Percentiles rank a stretch among this genome's conserved stretches.
These are phyloP conservation scores for Postia placenta DNA, from an alignment of 768 basidiomycete genomes.

Conservation along the genomic window DNA sequence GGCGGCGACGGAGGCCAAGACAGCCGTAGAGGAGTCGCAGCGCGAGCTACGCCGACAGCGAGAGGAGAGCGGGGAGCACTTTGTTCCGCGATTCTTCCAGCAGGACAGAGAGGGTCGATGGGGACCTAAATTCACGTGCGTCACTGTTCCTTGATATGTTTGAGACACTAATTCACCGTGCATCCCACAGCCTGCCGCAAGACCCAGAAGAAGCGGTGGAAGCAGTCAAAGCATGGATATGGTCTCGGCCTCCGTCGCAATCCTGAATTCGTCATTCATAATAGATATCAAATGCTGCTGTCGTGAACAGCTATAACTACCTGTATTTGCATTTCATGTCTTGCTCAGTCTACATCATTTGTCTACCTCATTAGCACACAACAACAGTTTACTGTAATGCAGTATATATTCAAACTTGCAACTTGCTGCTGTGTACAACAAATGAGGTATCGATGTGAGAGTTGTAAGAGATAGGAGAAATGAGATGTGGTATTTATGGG, in stretches of 20 bases:
- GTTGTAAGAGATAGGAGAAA: background rate
- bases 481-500: slow-evolving; percentile 3
- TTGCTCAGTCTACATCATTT: background rate
- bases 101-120: slow-evolving; percentile 65
- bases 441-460: background rate
- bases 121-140: slow-evolving; percentile 74
- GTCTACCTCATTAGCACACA: slow-evolving; percentile 1
- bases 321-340: background rate
- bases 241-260: slow-evolving; percentile 26
- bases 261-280: slow-evolving; percentile 4
- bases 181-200: slow-evolving; percentile 54
- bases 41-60: slow-evolving; percentile 69
- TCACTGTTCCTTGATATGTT: slow-evolving; percentile 12
- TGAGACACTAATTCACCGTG: background rate
- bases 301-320: slow-evolving; percentile 4
- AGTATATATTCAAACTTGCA: slow-evolving; percentile 2
- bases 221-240: slow-evolving; percentile 80
- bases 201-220: slow-evolving; percentile 60
- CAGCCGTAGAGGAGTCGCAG: slow-evolving; percentile 86
- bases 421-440: slow-evolving; percentile 8
- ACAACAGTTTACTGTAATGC: slow-evolving; percentile 4
- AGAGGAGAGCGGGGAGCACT: slow-evolving; percentile 66
- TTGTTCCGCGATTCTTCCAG: slow-evolving; percentile 80
- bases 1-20: slow-evolving; percentile 86
- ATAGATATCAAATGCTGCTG: background rate